Percentiles rank a stretch among this genome's conserved stretches.
Conservation (phyloP, 768 basidiomycete species). For the Leucocoprinus birnbaumii region DNA sequence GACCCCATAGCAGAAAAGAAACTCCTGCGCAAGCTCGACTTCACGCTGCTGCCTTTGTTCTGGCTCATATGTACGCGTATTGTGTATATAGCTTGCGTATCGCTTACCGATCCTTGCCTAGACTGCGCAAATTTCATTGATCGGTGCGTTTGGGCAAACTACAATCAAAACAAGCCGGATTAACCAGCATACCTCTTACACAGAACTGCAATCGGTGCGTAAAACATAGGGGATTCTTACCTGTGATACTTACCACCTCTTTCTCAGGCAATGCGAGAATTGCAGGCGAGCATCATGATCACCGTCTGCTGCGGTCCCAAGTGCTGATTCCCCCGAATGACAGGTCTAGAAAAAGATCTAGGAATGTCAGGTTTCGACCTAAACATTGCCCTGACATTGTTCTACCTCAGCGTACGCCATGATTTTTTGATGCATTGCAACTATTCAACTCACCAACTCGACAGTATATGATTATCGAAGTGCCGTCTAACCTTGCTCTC, state of each 20-base stretch:
- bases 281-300: slow-evolving; percentile 18
- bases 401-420: slow-evolving; percentile 33
- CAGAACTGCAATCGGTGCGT: slow-evolving; percentile 17
- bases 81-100: not conserved
- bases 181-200: not conserved
- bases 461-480: slow-evolving; percentile 35
- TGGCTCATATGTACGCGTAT: slow-evolving; percentile 33
- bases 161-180: not conserved
- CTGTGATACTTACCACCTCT: not conserved
- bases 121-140: slow-evolving; percentile 38
- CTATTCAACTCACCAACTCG: not conserved
- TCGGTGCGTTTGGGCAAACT: slow-evolving; percentile 11
- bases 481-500: slow-evolving; percentile 39
- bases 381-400: slow-evolving; percentile 37
- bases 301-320: not conserved
- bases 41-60: slow-evolving; percentile 32
- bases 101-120: slow-evolving; percentile 10
- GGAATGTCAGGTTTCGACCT: slow-evolving; percentile 38
- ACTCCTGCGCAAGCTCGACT: slow-evolving; percentile 33
- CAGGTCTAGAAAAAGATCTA: slow-evolving; percentile 37
- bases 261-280: slow-evolving; percentile 20
- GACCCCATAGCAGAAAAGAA: slow-evolving; percentile 30
- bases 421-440: not conserved
- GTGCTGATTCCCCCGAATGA: not conserved
- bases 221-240: not conserved